A percentile compares a stretch with the other conserved stretches of the same genome.
phyloP scores from a whole-genome alignment of 257 asterid genomes.

The Jacaranda copaia region DNA sequence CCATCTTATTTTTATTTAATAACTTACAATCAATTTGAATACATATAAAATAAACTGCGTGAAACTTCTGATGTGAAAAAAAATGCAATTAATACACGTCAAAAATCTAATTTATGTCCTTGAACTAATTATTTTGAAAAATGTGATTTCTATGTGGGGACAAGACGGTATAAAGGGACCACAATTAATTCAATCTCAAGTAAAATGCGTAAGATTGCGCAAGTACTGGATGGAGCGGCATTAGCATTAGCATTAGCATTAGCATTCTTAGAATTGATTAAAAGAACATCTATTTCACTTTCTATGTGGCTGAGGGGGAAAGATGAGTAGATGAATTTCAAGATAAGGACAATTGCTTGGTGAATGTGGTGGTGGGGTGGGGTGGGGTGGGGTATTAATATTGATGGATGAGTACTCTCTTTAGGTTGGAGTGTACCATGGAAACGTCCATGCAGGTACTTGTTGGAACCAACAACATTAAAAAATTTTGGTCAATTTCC shows the following conservation, averaged over 20 bases:
- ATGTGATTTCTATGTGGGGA: conserved; percentile 2
- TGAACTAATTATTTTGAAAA: neutral
- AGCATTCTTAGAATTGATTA: neutral
- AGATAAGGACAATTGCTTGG: conserved; percentile 25
- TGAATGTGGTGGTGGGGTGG: neutral
- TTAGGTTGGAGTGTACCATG: conserved; percentile 12
- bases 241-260: neutral
- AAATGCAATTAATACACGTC: conserved; percentile 17
- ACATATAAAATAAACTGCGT: neutral
- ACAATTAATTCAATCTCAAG: conserved; percentile 9
- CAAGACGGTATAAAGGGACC: neutral
- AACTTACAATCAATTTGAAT: too few species aligned
- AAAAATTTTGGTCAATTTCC: conserved; percentile 16
- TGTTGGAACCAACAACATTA: conserved; percentile 25
- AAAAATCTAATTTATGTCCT: conserved; percentile 12
- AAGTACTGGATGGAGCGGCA: neutral
- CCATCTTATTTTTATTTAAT: too few species aligned
- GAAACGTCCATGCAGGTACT: conserved; percentile 24
- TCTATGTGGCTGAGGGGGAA: neutral
- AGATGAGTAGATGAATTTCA: neutral
- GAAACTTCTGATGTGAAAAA: neutral
- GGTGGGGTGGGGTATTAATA: conserved; percentile 23
- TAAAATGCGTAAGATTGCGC: neutral
- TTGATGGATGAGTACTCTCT: conserved; percentile 10
- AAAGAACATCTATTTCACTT: neutral